Percentiles rank a stretch among this genome's conserved stretches.
Conservation (phyloP, 2,329 filamentous ascomycete species). For the Cercospora canescens region DNA sequence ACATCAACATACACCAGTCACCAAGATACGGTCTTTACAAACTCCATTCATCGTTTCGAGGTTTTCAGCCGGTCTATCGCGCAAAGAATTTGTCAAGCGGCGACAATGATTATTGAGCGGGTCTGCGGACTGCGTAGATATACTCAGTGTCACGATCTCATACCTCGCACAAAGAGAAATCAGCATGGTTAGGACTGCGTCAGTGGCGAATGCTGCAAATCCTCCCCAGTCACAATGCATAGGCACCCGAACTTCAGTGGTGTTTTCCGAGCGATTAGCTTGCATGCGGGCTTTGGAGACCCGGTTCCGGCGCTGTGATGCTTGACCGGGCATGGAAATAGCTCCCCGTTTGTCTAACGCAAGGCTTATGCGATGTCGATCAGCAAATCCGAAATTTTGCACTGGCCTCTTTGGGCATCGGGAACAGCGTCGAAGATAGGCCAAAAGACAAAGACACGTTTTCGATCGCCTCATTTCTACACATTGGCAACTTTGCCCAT, state of each 20-base stretch:
- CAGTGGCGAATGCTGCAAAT: neutral
- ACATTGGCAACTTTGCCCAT: no score
- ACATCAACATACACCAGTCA: neutral
- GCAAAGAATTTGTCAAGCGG: no score
- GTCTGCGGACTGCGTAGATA: neutral
- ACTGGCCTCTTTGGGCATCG: no score
- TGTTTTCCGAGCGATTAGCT: neutral
- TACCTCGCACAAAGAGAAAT: no score
- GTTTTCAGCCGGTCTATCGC: no score
- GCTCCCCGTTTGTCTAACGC: neutral
- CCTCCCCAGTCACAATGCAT: neutral
- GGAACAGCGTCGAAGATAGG: no score
- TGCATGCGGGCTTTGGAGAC: neutral
- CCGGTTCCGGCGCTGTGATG: neutral
- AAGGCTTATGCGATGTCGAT: neutral
- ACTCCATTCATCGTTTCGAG: neutral
- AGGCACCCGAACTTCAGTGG: neutral
- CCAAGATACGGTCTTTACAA: neutral
- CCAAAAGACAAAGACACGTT: no score
- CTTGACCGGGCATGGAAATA: neutral
- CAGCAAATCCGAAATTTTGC: no score
- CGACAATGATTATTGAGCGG: no score
- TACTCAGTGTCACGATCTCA: neutral
- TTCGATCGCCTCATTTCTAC: no score
- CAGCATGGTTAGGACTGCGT: neutral